phyloP scores from a whole-genome alignment of 2,329 filamentous ascomycete species.

The Parastagonospora avenae region DNA sequence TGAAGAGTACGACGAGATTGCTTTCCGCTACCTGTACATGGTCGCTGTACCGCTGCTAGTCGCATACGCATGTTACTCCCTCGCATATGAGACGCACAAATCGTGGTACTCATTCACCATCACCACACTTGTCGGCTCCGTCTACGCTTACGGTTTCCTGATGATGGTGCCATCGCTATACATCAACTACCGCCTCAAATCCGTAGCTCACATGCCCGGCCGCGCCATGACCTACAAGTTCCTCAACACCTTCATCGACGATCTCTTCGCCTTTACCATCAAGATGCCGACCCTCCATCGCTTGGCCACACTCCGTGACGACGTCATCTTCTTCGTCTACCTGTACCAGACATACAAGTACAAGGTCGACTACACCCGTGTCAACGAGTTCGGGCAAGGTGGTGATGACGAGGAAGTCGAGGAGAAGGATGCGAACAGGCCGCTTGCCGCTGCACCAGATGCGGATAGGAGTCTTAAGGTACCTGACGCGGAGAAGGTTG shows the following conservation, averaged over 20 bases:
- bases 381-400: constrained; percentile 98
- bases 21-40: constrained; percentile 96
- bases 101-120: constrained; percentile 98
- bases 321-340: constrained; percentile 98
- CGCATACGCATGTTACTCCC: constrained; percentile 88
- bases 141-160: constrained; percentile 97
- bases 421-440: constrained; percentile 54
- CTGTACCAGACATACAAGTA: constrained; percentile 94
- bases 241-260: constrained; percentile 98
- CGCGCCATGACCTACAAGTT: constrained; percentile 99
- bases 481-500: constrained; percentile 19
- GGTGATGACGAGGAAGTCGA: constrained; percentile 77
- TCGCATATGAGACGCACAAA: constrained; percentile 94
- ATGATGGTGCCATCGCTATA: constrained; percentile 99
- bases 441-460: constrained; percentile 43
- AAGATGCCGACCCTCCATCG: constrained; percentile 97
- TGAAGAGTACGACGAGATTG: constrained; percentile 96
- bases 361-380: constrained; percentile 84
- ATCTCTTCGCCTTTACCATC: constrained; percentile 97
- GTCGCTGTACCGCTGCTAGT: constrained; percentile 85
- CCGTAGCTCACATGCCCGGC: constrained; percentile 92
- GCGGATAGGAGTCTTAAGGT: constrained; percentile 35
- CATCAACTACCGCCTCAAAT: constrained; percentile 96
- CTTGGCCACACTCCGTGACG: constrained; percentile 88
- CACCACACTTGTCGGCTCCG: constrained; percentile 89